A percentile compares a stretch with the other conserved stretches of the same genome.
These are phyloP conservation scores for Phytopythium vexans DNA, from an alignment of 352 stramenopile genomes.

Conservation along the genomic window DNA sequence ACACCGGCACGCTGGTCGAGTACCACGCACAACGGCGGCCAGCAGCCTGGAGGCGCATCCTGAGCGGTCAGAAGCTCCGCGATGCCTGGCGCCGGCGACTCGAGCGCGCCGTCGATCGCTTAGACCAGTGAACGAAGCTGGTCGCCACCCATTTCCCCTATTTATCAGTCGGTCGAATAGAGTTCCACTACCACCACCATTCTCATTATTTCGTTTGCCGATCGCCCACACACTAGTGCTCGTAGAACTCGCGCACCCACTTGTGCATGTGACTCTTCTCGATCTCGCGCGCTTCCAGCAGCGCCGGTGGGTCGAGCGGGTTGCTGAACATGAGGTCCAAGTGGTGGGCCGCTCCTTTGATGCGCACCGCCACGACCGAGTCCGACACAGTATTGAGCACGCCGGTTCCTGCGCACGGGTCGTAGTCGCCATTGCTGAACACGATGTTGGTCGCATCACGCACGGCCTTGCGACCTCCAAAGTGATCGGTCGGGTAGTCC, in stretches of 20 bases:
- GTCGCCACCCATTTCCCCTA: too few relatives aligned
- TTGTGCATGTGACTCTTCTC: conserved; percentile 52
- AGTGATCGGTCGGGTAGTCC: conserved; percentile 38
- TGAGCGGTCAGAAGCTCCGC: conserved; percentile 28
- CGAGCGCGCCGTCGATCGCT: conserved; percentile 58
- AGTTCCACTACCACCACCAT: neutral
- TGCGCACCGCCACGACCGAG: conserved; percentile 44
- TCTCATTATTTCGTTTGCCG: conserved; percentile 6
- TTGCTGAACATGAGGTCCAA: conserved; percentile 83
- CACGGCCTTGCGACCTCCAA: conserved; percentile 32
- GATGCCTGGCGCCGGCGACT: conserved; percentile 44
- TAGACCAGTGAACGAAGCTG: conserved; percentile 30
- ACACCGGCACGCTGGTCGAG: conserved; percentile 63
- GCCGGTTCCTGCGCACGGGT: conserved; percentile 80
- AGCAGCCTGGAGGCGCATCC: conserved; percentile 43
- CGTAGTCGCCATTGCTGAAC: conserved; percentile 88
- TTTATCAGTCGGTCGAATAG: neutral
- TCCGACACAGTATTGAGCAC: conserved; percentile 49
- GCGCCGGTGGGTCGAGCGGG: conserved; percentile 42
- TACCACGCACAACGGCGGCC: conserved; percentile 59
- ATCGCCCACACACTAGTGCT: conserved; percentile 4
- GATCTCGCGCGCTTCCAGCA: conserved; percentile 31
- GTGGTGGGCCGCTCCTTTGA: conserved; percentile 63
- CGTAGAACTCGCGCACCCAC: conserved; percentile 50
- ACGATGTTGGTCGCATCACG: conserved; percentile 78